phyloP scores from a whole-genome alignment of 1,284 basidiomycete species.

The Calocybe gambosa region DNA sequence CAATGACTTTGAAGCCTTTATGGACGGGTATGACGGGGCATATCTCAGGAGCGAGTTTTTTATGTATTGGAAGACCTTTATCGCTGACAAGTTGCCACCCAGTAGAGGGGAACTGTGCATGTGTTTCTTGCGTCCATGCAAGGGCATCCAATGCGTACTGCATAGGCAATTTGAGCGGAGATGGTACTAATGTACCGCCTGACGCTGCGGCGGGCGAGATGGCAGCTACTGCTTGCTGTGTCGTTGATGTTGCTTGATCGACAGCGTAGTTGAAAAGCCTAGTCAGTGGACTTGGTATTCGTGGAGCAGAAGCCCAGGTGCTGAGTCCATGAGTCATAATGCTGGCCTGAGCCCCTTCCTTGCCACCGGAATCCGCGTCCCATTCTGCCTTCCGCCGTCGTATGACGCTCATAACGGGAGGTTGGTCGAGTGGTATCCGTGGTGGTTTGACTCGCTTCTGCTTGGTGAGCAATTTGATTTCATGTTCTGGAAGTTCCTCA shows the following conservation, averaged over 20 bases:
- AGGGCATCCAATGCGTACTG: constrained; percentile 77
- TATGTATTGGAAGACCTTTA: constrained; percentile 75
- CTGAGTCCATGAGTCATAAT: constrained; percentile 14
- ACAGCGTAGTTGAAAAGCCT: constrained; percentile 71
- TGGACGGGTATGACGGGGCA: constrained; percentile 83
- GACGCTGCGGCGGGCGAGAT: constrained; percentile 51
- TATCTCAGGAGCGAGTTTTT: constrained; percentile 70
- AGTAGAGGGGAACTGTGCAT: constrained; percentile 54
- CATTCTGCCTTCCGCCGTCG: constrained; percentile 64
- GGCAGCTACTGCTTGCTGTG: constrained; percentile 67
- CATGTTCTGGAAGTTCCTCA: constrained; percentile 86
- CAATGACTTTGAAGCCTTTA: constrained; percentile 87
- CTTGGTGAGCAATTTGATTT: constrained; percentile 78
- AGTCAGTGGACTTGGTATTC: constrained; percentile 63
- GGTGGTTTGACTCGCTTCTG: constrained; percentile 84
- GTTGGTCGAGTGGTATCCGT: constrained; percentile 89
- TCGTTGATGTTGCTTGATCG: constrained; percentile 64
- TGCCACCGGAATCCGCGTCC: constrained; percentile 37
- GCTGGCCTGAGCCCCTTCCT: constrained; percentile 18
- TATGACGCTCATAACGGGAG: constrained; percentile 72
- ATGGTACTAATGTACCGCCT: constrained; percentile 36
- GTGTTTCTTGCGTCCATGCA: constrained; percentile 71
- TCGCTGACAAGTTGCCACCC: constrained; percentile 83
- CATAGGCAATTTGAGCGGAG: constrained; percentile 60
- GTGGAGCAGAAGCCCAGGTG: constrained; percentile 49